Evolutionary conservation across 2,329 filamentous ascomycete genomes (phyloP).

Genomic region (Talaromyces atroroseus): DNA sequence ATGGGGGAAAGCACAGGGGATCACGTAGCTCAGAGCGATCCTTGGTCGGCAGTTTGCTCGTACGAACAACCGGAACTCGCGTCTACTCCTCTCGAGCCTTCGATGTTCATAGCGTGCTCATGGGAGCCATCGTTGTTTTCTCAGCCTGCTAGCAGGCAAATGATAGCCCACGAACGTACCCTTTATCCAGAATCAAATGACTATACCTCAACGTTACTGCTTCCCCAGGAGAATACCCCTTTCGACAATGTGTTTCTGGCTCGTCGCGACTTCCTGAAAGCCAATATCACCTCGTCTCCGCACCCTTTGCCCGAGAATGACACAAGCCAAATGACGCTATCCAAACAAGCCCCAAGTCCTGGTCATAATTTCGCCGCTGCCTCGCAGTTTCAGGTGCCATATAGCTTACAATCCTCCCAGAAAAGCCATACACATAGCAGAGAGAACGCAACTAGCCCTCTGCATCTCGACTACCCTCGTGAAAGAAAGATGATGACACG

Average conservation of each 20-base stretch:
- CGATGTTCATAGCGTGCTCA: conserved; percentile 3
- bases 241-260: not conserved
- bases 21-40: not conserved
- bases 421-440: not conserved
- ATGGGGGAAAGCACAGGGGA: not conserved
- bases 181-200: not conserved
- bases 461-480: not conserved
- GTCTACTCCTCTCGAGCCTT: conserved; percentile 2
- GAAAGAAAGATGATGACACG: not conserved
- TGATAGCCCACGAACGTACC: not conserved
- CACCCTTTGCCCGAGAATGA: not conserved
- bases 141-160: not conserved
- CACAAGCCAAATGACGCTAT: not conserved
- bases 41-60: not conserved
- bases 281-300: not conserved
- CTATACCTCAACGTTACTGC: not conserved
- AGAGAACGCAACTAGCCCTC: not conserved
- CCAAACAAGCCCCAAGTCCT: not conserved
- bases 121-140: not conserved
- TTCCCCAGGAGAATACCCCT: not conserved
- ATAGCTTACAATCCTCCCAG: not conserved
- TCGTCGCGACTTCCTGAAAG: not conserved
- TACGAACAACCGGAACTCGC: not conserved
- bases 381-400: not conserved
- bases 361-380: not conserved